Evolutionary conservation across 176 grass and related monocot genomes (phyloP).

Genomic region (Alloteropsis semialata): DNA sequence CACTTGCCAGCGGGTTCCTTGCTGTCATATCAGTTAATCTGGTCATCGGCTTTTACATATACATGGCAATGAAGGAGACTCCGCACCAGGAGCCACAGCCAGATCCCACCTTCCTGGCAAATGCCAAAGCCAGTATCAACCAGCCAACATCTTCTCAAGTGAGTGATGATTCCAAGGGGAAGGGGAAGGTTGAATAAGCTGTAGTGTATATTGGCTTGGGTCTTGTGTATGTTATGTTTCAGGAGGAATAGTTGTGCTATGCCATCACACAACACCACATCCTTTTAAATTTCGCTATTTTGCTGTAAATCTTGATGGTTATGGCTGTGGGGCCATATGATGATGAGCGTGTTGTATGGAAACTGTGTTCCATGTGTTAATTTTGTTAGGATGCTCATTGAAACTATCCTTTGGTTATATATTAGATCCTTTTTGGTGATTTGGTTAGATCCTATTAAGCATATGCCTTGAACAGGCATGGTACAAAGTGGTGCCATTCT

Average conservation of each 20-base stretch:
- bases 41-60: conserved; percentile 75
- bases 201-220: not conserved
- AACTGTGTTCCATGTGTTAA: not conserved
- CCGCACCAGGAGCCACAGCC: conserved; percentile 59
- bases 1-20: conserved; percentile 77
- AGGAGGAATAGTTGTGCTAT: not conserved
- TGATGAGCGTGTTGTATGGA: conserved; percentile 17
- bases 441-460: not conserved
- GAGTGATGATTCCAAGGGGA: conserved; percentile 43
- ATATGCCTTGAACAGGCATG: not conserved
- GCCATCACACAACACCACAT: not conserved
- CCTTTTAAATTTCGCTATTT: not conserved
- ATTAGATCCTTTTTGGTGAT: not conserved
- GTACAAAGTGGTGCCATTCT: not conserved
- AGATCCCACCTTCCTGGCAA: conserved; percentile 74
- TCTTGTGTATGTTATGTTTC: conserved; percentile 1
- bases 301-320: not conserved
- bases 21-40: conserved; percentile 89
- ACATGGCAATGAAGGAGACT: conserved; percentile 77
- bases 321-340: conserved; percentile 14
- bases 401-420: not conserved
- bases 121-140: conserved; percentile 82
- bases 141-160: conserved; percentile 46
- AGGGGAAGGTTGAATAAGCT: conserved; percentile 75
- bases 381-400: not conserved